These are phyloP conservation scores for Pisolithus sp. DNA, from an alignment of 768 basidiomycete species.

Conservation along the genomic window DNA sequence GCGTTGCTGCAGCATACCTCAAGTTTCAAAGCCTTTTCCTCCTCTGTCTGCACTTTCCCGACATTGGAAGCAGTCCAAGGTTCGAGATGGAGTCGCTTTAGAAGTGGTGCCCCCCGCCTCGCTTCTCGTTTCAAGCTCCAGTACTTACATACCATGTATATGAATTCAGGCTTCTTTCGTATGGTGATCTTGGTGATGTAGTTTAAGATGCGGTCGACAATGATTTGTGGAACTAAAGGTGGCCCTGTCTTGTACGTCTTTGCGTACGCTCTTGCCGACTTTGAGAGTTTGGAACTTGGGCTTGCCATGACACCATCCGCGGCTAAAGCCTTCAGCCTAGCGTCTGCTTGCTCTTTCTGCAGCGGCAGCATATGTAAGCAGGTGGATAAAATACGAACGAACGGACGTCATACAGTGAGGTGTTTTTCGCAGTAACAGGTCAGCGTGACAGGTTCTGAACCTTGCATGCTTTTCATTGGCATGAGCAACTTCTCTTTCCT, in stretches of 20 bases:
- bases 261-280: slow-evolving; percentile 84
- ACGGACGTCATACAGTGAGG: slow-evolving; percentile 58
- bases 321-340: slow-evolving; percentile 50
- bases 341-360: slow-evolving; percentile 66
- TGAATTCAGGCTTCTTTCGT: slow-evolving; percentile 70
- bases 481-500: slow-evolving; percentile 77
- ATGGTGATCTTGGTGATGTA: slow-evolving; percentile 69
- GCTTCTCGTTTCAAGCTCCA: slow-evolving; percentile 98
- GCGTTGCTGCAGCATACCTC: slow-evolving; percentile 45
- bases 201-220: slow-evolving; percentile 69
- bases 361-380: background rate
- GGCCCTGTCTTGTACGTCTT: slow-evolving; percentile 91
- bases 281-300: slow-evolving; percentile 46
- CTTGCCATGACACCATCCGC: slow-evolving; percentile 34
- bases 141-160: slow-evolving; percentile 77
- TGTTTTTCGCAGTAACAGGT: slow-evolving; percentile 88
- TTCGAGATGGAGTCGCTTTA: slow-evolving; percentile 91
- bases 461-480: slow-evolving; percentile 81
- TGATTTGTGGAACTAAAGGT: slow-evolving; percentile 81
- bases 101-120: slow-evolving; percentile 83
- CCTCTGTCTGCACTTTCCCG: slow-evolving; percentile 62
- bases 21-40: slow-evolving; percentile 76
- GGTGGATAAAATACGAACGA: background rate
- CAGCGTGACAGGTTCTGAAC: slow-evolving; percentile 64
- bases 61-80: slow-evolving; percentile 88